Conservation (phyloP, 148 eudicot species). For the Drosera capensis region DNA sequence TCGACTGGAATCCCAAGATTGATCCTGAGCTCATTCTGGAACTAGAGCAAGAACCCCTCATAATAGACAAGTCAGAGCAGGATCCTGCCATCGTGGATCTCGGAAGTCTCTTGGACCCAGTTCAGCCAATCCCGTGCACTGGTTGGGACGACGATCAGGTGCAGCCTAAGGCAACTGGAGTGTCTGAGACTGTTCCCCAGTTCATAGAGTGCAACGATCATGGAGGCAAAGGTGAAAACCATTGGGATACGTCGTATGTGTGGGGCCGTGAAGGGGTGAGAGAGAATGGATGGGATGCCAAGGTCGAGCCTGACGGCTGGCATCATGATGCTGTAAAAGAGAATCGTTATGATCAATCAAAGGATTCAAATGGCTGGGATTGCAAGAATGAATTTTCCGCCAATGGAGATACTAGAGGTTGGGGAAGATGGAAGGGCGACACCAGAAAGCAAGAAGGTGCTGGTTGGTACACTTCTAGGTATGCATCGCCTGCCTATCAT, state of each 20-base stretch:
- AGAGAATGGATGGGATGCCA: not conserved
- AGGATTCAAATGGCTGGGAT: not conserved
- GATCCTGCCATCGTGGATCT: not conserved
- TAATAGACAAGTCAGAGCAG: not conserved
- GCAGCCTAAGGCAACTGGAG: not conserved
- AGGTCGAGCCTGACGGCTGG: not conserved
- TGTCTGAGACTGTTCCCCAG: not conserved
- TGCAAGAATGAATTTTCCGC: not conserved
- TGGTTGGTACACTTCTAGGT: not conserved
- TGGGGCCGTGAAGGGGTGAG: not conserved
- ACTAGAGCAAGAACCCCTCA: slow-evolving; percentile 20
- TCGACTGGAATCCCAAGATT: slow-evolving; percentile 42
- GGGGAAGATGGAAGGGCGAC: not conserved
- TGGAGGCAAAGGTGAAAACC: not conserved
- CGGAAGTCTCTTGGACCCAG: not conserved
- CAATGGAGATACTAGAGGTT: not conserved
- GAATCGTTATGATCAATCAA: not conserved
- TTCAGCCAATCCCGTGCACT: not conserved
- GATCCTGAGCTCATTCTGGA: slow-evolving; percentile 34
- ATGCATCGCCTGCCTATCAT: too few relatives aligned
- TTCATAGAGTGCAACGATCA: not conserved
- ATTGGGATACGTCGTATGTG: too few relatives aligned
- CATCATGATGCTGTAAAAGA: not conserved
- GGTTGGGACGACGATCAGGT: slow-evolving; percentile 5
- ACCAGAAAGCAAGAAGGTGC: not conserved